Evolutionary conservation across 108 stramenopile genomes (phyloP).

Genomic region (Asterionellopsis glacialis): DNA sequence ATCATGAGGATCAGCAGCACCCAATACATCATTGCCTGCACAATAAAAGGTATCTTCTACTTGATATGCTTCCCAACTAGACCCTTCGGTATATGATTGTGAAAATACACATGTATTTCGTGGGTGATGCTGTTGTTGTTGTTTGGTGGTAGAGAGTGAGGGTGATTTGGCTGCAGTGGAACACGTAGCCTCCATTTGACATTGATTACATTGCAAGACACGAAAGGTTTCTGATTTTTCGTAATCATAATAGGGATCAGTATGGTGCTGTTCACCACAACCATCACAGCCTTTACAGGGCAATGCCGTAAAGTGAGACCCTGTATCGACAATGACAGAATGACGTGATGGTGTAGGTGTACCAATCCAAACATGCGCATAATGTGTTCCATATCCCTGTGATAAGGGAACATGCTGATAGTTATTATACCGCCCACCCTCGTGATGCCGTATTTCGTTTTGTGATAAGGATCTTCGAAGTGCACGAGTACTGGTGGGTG

Average conservation of each 20-base stretch:
- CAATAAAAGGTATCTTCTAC: constrained; percentile 38
- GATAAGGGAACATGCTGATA: constrained; percentile 53
- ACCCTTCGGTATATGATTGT: constrained; percentile 62
- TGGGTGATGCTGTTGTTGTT: too few relatives aligned
- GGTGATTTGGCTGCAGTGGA: too few relatives aligned
- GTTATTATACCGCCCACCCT: too few relatives aligned
- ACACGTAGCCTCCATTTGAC: constrained; percentile 40
- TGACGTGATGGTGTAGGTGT: constrained; percentile 87
- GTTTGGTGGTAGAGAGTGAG: too few relatives aligned
- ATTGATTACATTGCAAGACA: constrained; percentile 48
- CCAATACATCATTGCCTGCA: constrained; percentile 39
- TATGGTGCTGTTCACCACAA: constrained; percentile 86
- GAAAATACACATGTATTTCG: constrained; percentile 26
- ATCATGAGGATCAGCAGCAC: constrained; percentile 31
- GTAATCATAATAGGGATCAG: constrained; percentile 88
- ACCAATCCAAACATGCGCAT: constrained; percentile 87
- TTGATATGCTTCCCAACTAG: constrained; percentile 50
- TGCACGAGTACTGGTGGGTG: neutral
- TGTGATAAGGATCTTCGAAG: neutral
- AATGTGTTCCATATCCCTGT: constrained; percentile 91
- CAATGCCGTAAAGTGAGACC: constrained; percentile 90
- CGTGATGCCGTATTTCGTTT: too few relatives aligned
- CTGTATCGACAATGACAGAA: constrained; percentile 94
- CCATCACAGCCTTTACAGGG: constrained; percentile 79
- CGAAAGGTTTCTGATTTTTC: constrained; percentile 48